Base-by-base conservation (phyloP, 2,329 filamentous ascomycete genomes). In the Gaeumannomyces sp. region DNA sequence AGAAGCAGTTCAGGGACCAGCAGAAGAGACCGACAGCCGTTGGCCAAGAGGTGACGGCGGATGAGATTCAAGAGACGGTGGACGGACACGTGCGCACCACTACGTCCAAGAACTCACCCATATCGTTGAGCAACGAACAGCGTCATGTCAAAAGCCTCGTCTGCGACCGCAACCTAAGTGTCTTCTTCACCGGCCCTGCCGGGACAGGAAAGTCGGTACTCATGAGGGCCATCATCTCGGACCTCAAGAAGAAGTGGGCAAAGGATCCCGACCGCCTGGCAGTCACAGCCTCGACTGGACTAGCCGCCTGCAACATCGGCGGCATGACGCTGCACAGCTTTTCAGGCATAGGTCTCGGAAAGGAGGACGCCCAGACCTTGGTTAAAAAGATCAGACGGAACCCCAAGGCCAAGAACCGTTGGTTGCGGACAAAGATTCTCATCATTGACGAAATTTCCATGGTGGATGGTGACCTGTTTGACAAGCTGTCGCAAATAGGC, bases 111-210 rank as follows among this genome's bases (percentile, higher is more conserved):
- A 22, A 35, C 19, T 57, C 85, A 31, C 77, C 83, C 13, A 83
- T 96, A 13, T 88, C 89, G 65, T 81, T 99, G 50, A 97, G 92
- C 73, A 85, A 89, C 16, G 95, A 99, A 74, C 95, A 99, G 76
- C 84, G 86, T 66, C 87, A 91, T 66, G 92, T 99, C 14, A 80
- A 96, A 65, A 87, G 92, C 60, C 80, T 97, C 27, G 94, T 99
- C 13, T 84, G 92, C 10, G 85, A 95, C 28, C 80, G 91, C 68
- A 85, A 85, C 66, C 89, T 93, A 75, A 98, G 94, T 71, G 93
- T 97, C 2, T 99, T 99, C 80, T 99, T 99, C 76, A 99, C 95
- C 1, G 95, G 95, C 70, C 96, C 95, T 66, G 95, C 95, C 65
- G 93, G 90, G 81, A 97, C 95, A 5, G 95, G 95, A 76, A 99